Conservation (phyloP, 1,284 basidiomycete species). For the Heliocybe sulcata region DNA sequence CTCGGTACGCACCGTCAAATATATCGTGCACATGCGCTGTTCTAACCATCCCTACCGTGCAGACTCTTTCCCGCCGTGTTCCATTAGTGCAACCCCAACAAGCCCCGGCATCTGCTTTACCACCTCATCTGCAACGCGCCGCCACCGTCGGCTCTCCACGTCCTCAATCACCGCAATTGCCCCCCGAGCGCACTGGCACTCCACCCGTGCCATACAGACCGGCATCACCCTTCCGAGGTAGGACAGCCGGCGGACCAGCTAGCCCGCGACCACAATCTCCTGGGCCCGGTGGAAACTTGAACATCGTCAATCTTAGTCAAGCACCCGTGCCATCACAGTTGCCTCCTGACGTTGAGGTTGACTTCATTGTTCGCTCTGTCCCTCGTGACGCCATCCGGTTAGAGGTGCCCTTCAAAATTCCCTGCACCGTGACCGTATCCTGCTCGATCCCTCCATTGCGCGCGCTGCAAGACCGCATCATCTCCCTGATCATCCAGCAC, state of each 20-base stretch:
- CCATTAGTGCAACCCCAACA: conserved; percentile 36
- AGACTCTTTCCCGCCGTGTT: conserved; percentile 70
- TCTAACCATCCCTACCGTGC: not conserved
- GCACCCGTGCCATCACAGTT: conserved; percentile 13
- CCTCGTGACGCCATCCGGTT: conserved; percentile 36
- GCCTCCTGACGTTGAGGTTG: conserved; percentile 47
- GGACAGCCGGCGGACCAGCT: conserved; percentile 28
- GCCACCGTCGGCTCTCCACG: conserved; percentile 35
- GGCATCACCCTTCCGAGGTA: conserved; percentile 46
- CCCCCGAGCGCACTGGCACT: conserved; percentile 28
- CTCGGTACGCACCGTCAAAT: conserved; percentile 32
- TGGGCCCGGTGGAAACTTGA: conserved; percentile 13
- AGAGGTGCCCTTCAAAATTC: conserved; percentile 51
- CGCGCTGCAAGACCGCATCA: conserved; percentile 26
- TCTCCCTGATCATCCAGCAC: conserved; percentile 60
- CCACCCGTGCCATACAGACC: conserved; percentile 31
- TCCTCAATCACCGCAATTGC: conserved; percentile 43
- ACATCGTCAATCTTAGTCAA: conserved; percentile 11
- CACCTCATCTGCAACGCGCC: conserved; percentile 60
- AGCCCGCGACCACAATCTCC: conserved; percentile 43
- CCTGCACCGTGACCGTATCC: conserved; percentile 42
- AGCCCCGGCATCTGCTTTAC: conserved; percentile 58
- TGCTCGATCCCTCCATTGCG: conserved; percentile 28
- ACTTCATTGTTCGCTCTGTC: conserved; percentile 48
- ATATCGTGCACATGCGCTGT: conserved; percentile 1